Conservation (phyloP, 129 eudicot genomes). For the Dittrichia graveolens region DNA sequence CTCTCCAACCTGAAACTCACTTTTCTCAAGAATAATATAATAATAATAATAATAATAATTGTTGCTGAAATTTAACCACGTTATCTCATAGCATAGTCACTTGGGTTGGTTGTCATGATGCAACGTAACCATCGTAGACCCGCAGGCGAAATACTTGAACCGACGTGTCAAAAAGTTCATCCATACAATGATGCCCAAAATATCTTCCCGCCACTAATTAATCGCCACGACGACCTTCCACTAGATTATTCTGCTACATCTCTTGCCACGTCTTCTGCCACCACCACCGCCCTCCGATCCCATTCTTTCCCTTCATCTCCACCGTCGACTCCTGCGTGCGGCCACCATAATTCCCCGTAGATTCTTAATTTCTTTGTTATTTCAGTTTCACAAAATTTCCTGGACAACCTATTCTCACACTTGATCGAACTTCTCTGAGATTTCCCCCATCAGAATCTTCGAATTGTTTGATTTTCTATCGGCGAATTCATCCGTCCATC, state of each 20-base stretch:
- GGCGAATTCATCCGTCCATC: slow-evolving; percentile 1
- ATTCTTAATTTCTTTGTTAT: background rate
- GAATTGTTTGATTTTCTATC: slow-evolving; percentile 17
- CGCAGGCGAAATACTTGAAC: background rate
- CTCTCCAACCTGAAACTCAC: too few relatives aligned
- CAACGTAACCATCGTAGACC: slow-evolving; percentile 31
- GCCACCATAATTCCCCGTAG: slow-evolving; percentile 42
- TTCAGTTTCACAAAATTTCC: slow-evolving; percentile 3
- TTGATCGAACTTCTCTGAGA: slow-evolving; percentile 12
- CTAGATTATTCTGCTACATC: slow-evolving; percentile 40
- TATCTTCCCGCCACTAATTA: slow-evolving; percentile 43
- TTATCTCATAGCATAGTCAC: background rate
- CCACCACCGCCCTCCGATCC: slow-evolving; percentile 26
- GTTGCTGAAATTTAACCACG: slow-evolving; percentile 26
- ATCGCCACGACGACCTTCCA: slow-evolving; percentile 39
- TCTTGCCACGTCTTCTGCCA: slow-evolving; percentile 50
- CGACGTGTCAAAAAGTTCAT: slow-evolving; percentile 46
- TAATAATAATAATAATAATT: background rate
- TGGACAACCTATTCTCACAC: background rate
- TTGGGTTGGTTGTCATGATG: slow-evolving; percentile 15
- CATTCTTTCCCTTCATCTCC: slow-evolving; percentile 22
- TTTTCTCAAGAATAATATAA: too few relatives aligned
- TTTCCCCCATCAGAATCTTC: slow-evolving; percentile 32
- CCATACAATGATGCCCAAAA: slow-evolving; percentile 36
- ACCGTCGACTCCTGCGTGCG: slow-evolving; percentile 58